Evolutionary conservation across 495 filamentous ascomycete species (phyloP).

Genomic region (Hyphodiscus hymeniophilus): DNA sequence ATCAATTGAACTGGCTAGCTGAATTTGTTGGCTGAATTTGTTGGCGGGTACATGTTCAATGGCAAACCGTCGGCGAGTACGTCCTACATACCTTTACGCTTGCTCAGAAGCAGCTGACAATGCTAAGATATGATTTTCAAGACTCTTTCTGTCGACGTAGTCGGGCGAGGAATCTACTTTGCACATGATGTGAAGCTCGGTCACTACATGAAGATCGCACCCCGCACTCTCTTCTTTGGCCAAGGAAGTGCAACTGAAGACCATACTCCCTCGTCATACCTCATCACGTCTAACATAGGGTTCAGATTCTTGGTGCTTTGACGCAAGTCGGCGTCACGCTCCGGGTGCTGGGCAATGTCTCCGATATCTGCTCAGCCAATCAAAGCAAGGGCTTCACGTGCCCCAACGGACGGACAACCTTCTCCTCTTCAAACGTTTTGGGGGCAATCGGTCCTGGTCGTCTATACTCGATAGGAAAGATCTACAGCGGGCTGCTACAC

Average conservation of each 20-base stretch:
- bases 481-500: slow-evolving; percentile 55
- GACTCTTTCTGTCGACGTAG: slow-evolving; percentile 50
- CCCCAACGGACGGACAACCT: slow-evolving; percentile 54
- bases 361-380: slow-evolving; percentile 48
- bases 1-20: slow-evolving; percentile 64
- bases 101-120: not conserved
- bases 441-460: slow-evolving; percentile 57
- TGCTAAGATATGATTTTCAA: slow-evolving; percentile 55
- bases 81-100: not conserved
- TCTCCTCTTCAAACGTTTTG: slow-evolving; percentile 55
- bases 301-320: slow-evolving; percentile 46
- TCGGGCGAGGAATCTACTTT: slow-evolving; percentile 47
- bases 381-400: slow-evolving; percentile 49
- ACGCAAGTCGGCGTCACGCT: slow-evolving; percentile 57
- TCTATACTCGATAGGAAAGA: slow-evolving; percentile 55
- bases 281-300: slow-evolving; percentile 44
- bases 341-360: slow-evolving; percentile 52
- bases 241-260: slow-evolving; percentile 44
- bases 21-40: slow-evolving; percentile 55
- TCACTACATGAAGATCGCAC: slow-evolving; percentile 64
- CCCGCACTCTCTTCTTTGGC: slow-evolving; percentile 47
- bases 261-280: slow-evolving; percentile 34
- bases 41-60: slow-evolving; percentile 56
- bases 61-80: slow-evolving; percentile 45
- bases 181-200: slow-evolving; percentile 48